Evolutionary conservation across 805 yeast genomes (phyloP).

Genomic region (Yarrowia sp.): DNA sequence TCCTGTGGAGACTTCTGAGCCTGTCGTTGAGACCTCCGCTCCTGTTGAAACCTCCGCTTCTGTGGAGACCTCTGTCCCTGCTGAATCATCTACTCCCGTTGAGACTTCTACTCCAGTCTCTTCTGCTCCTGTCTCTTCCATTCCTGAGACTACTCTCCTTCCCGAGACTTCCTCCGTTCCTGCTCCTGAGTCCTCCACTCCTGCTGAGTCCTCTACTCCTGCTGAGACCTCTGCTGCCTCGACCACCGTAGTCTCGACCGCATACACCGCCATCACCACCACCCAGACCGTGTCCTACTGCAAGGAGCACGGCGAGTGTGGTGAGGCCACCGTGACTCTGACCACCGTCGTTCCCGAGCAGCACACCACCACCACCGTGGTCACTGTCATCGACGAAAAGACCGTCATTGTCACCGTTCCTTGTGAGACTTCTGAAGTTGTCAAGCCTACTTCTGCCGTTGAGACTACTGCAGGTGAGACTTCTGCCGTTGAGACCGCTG

Average conservation of each 20-base stretch:
- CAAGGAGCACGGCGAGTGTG: constrained; percentile 7
- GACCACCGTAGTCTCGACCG: neutral
- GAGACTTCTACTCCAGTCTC: neutral
- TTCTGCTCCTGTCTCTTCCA: neutral
- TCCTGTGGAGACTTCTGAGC: neutral
- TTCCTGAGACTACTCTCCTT: neutral
- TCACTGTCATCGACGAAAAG: constrained; percentile 11
- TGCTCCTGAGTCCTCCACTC: neutral
- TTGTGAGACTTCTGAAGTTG: neutral
- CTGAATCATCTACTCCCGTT: neutral
- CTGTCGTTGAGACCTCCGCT: neutral
- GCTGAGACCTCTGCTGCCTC: neutral
- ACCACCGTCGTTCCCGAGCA: constrained; percentile 14
- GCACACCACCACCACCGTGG: constrained; percentile 12
- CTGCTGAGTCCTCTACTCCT: neutral
- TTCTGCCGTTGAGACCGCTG: neutral
- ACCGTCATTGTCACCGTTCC: constrained; percentile 4
- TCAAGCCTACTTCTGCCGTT: neutral
- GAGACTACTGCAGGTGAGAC: neutral
- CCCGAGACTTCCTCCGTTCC: neutral
- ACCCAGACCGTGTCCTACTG: constrained; percentile 15
- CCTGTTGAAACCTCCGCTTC: neutral
- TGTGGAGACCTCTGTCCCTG: neutral
- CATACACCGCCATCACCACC: neutral
- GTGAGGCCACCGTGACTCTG: constrained; percentile 18